phyloP scores from a whole-genome alignment of 345 rosid species.

The Moringa oleifera region DNA sequence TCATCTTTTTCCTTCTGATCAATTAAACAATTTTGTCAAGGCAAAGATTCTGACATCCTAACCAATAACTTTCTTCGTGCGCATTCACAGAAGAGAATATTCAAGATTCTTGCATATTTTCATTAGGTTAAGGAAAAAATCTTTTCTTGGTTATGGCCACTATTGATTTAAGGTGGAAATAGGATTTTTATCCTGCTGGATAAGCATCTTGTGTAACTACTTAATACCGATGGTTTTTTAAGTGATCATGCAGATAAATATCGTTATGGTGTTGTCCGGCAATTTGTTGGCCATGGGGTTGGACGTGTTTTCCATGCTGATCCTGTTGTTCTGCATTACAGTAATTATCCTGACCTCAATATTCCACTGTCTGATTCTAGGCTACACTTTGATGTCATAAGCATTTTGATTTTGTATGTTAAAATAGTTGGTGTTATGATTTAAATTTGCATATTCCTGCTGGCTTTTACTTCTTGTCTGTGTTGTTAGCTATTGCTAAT shows the following conservation, averaged over 20 bases:
- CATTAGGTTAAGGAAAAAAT: not conserved
- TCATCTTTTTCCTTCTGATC: not conserved
- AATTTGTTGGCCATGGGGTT: conserved; percentile 93
- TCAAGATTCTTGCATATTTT: not conserved
- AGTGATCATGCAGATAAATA: conserved; percentile 90
- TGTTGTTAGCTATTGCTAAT: too few relatives aligned
- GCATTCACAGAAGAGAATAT: not conserved
- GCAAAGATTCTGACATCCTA: not conserved
- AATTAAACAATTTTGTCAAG: not conserved
- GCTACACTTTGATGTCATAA: conserved; percentile 4
- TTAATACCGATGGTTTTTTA: conserved; percentile 7
- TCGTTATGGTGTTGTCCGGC: conserved; percentile 65
- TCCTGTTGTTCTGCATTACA: conserved; percentile 71
- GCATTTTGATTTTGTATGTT: not conserved
- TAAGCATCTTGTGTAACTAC: too few relatives aligned
- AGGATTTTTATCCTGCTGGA: not conserved
- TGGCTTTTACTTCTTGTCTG: not conserved
- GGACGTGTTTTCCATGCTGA: conserved; percentile 88
- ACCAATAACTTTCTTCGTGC: not conserved
- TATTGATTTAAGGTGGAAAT: not conserved
- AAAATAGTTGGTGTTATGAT: not conserved
- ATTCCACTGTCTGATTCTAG: conserved; percentile 4
- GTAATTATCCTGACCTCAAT: conserved; percentile 37
- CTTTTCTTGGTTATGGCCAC: not conserved
- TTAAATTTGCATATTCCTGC: not conserved